Percentiles rank a stretch among this genome's conserved stretches.
Evolutionary conservation across 768 basidiomycete species (phyloP).

Genomic region (Boletus fagicola): DNA sequence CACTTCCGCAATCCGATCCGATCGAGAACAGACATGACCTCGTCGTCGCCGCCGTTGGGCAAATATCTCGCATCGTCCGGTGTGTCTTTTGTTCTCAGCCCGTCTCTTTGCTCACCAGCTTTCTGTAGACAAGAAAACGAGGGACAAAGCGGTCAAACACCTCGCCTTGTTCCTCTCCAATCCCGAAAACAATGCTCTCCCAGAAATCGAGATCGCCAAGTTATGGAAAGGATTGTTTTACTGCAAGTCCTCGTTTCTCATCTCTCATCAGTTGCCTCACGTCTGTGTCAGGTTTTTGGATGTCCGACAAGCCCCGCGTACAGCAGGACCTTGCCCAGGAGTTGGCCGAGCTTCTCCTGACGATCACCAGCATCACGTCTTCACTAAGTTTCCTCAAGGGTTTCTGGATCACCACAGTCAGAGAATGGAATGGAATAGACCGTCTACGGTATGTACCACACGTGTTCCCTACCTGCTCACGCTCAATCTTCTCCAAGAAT

Average conservation of each 20-base stretch:
- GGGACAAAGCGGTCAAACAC: conserved; percentile 87
- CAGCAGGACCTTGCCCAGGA: conserved; percentile 90
- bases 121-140: conserved; percentile 76
- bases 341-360: conserved; percentile 76
- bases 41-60: conserved; percentile 60
- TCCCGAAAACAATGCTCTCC: conserved; percentile 52
- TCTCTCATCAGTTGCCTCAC: background rate
- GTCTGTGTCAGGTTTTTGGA: conserved; percentile 82
- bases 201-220: conserved; percentile 80
- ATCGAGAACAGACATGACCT: conserved; percentile 32
- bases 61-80: conserved; percentile 94
- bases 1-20: conserved; percentile 23
- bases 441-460: conserved; percentile 63
- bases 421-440: conserved; percentile 95
- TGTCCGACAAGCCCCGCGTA: conserved; percentile 97
- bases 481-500: conserved; percentile 49
- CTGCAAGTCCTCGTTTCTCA: conserved; percentile 49
- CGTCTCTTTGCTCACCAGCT: background rate
- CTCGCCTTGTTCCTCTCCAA: conserved; percentile 78
- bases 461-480: background rate
- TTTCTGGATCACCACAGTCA: conserved; percentile 87
- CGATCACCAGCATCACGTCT: conserved; percentile 53
- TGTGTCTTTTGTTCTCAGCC: conserved; percentile 33
- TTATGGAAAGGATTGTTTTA: conserved; percentile 99
- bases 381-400: conserved; percentile 79